Evolutionary conservation across 305 asterid species (phyloP), one percentile per base, ranked within the genome.

Genomic region (Galium porrigens): DNA sequence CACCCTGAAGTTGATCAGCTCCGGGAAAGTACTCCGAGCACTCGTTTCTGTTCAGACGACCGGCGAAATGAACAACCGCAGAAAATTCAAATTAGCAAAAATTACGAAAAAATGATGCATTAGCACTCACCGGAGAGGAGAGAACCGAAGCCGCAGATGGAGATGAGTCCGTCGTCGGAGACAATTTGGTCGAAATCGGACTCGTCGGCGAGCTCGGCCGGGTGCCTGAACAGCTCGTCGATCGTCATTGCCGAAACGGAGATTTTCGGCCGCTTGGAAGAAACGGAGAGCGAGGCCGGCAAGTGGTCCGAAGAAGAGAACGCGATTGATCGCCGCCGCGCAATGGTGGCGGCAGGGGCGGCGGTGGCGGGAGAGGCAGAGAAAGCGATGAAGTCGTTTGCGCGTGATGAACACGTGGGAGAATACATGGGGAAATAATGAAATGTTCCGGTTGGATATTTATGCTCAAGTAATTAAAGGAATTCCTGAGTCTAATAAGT

Each of bases 11-110:
- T 85, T 85, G 17, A 92, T 85, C 85, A 92, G 75, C 72, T 85
- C 84, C 7, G 99, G 99, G 74, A 92, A 92, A 18, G 97, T 92
- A 80, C 94, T 89, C 84, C 95, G 80, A 18, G 99, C 99, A 68
- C 99, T 92, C 82, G 74, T 79, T 80, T 87, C 97, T 87, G 83
- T 65, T 70, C 60, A 68, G 65, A 42, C 67, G 77, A 46, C 49
- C 34, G 41, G 72, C 3, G 57, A 54, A 65, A 54, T 42, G 12
- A 30, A 8, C 0, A 2, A n/a, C 36, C 3, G 22, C n/a, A 39
- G 22, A 0, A 7, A 18, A 11, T 0, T 41, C 12, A 3, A 41
- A 3, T 34, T 8, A 10, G 48, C 5, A 46, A 8, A 58, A 25
- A 58, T 4, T 6, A 32, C 11, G 6, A 11, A 60, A 37, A n/a